Evolutionary conservation across 2,329 filamentous ascomycete species (phyloP), one percentile per base, ranked within the genome.

Genomic region (Penicillium digitatum): DNA sequence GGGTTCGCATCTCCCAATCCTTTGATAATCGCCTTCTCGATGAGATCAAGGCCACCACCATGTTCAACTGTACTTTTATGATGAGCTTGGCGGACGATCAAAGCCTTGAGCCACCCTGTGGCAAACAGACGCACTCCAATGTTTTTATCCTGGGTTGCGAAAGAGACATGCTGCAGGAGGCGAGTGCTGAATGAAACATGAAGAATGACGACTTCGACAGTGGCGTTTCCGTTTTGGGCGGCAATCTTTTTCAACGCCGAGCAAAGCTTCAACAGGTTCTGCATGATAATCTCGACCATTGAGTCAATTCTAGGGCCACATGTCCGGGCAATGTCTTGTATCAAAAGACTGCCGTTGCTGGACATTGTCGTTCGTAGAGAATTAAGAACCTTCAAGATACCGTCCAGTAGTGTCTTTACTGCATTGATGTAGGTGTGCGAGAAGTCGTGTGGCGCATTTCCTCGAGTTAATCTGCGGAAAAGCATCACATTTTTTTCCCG

Each of bases 171-270:
- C 71, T 95, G 89, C 79, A 96, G 82, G 59, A 96, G 81, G 27
- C 91, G 87, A 56, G 81, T 78, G 58, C 82, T 92, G 74, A 93
- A 97, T 0, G 91, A 87, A 29, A 88, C 87, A 63, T 87, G 86
- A 59, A 85, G 83, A 60, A 97, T 82, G 49, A 99, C 86, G 20
- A 81, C 84, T 62, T 94, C 87, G n/a, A 96, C 86, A 0, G 89
- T 90, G 16, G 78, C 72, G 67, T 95, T 92, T 49, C 89, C 93
- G 60, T 88, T 87, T 66, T 95, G 87, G 0, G 90, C 90, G 54
- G 84, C 86, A 63, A 99, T 96, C 72, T 95, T 95, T 74, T 99
- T 99, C 45, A 93, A 95, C 24, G 86, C 87, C 10, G 87, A 90
- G 62, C 88, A 92, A 60, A 96, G 83, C 74, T 96, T 96, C 76